Evolutionary conservation across 176 grass and related monocot species (phyloP).

Genomic region (Lolium perenne): DNA sequence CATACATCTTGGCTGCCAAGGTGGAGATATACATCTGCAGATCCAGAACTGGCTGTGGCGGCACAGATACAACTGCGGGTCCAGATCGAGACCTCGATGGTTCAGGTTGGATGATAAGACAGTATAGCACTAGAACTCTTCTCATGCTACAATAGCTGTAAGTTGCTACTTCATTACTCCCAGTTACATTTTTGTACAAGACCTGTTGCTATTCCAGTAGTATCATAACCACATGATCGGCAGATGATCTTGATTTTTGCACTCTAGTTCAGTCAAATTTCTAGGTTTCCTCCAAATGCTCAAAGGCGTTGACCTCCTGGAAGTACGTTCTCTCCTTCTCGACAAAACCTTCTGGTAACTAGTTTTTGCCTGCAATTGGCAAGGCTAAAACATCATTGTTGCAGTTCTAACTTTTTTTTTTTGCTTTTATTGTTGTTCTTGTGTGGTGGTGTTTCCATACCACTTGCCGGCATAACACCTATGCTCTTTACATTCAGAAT

Average conservation of each 20-base stretch:
- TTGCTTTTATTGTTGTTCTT: too few species aligned
- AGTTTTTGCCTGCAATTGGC: not conserved
- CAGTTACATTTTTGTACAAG: conserved; percentile 29
- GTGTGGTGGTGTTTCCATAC: too few species aligned
- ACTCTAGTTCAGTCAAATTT: conserved; percentile 47
- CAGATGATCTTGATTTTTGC: not conserved
- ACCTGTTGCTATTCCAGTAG: not conserved
- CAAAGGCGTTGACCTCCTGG: conserved; percentile 52
- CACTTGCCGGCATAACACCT: too few species aligned
- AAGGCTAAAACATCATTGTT: not conserved
- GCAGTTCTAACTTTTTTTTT: not conserved
- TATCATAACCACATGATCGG: not conserved
- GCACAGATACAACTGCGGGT: too few species aligned
- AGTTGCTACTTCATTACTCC: not conserved
- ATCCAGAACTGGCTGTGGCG: not conserved
- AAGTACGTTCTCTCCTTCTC: conserved; percentile 45
- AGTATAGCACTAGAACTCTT: not conserved
- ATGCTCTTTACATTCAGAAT: not conserved
- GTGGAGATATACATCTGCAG: not conserved
- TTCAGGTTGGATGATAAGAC: too few species aligned
- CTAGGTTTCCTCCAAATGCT: conserved; percentile 45
- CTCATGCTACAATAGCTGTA: not conserved
- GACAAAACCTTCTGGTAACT: not conserved
- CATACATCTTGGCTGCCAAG: not conserved
- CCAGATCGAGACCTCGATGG: too few species aligned